Evolutionary conservation across 2,329 filamentous ascomycete species (phyloP).

Genomic region (Cadophora gregata): DNA sequence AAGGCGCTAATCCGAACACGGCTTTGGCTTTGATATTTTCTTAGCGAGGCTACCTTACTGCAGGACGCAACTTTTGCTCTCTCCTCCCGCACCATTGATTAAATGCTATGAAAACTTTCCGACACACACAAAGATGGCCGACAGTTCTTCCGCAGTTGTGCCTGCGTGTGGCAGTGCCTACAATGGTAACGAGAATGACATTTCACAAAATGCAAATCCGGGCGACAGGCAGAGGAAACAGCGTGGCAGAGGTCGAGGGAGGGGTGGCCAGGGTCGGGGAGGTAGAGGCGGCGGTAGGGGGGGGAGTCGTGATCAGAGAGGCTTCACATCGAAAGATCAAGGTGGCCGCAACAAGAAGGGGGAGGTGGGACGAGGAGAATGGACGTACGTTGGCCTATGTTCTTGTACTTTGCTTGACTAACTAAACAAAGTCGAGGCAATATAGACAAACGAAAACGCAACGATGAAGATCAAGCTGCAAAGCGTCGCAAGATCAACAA

Average conservation of each 20-base stretch:
- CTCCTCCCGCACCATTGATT: conserved; percentile 10
- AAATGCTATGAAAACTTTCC: conserved; percentile 36
- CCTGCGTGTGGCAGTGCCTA: conserved; percentile 15
- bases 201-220: conserved; percentile 23
- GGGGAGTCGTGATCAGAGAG: conserved; percentile 33
- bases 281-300: conserved; percentile 37
- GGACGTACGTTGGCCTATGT: conserved; percentile 57
- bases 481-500: conserved; percentile 59
- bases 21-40: not conserved
- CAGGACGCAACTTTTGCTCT: conserved; percentile 7
- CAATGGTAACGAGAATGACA: conserved; percentile 26
- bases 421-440: conserved; percentile 57
- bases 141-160: conserved; percentile 32
- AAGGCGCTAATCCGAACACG: conserved; percentile 8
- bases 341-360: conserved; percentile 61
- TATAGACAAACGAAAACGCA: conserved; percentile 58
- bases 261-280: conserved; percentile 27
- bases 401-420: conserved; percentile 47
- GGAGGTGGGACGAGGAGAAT: conserved; percentile 71
- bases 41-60: not conserved
- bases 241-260: conserved; percentile 30
- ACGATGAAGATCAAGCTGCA: conserved; percentile 55
- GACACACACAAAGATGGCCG: conserved; percentile 37
- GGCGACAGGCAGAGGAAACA: conserved; percentile 25
- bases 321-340: conserved; percentile 30